phyloP scores from a whole-genome alignment of 129 eudicot genomes.

The Mikania micrantha region DNA sequence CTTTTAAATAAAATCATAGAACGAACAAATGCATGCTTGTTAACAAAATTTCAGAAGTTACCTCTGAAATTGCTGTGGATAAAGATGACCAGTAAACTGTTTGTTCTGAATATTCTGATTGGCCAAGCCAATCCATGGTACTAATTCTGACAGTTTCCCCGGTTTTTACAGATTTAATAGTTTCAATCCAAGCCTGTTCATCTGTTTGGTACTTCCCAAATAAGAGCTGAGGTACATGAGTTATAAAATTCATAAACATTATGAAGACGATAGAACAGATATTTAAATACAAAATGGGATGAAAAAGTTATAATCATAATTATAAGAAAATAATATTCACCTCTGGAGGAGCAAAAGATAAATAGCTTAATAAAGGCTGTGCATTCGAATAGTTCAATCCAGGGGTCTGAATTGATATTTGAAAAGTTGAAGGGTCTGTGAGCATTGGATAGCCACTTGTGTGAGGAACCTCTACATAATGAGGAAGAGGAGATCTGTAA shows the following conservation, averaged over 20 bases:
- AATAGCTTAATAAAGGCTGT: slow-evolving; percentile 45
- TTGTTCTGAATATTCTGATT: slow-evolving; percentile 46
- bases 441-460: slow-evolving; percentile 64
- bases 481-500: slow-evolving; percentile 76
- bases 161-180: slow-evolving; percentile 55
- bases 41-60: slow-evolving; percentile 1
- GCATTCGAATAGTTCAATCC: slow-evolving; percentile 45
- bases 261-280: background rate
- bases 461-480: slow-evolving; percentile 54
- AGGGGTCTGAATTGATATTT: slow-evolving; percentile 51
- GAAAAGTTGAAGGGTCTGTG: slow-evolving; percentile 46
- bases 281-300: slow-evolving; percentile 1
- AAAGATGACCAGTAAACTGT: slow-evolving; percentile 73
- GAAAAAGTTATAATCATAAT: too few relatives aligned
- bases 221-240: slow-evolving; percentile 41
- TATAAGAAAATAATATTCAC: slow-evolving; percentile 22
- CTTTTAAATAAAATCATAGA: background rate
- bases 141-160: slow-evolving; percentile 61
- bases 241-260: background rate
- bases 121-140: slow-evolving; percentile 98
- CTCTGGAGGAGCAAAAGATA: slow-evolving; percentile 95
- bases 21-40: background rate
- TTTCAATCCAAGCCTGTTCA: slow-evolving; percentile 91
- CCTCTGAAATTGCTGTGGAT: slow-evolving; percentile 77
- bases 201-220: slow-evolving; percentile 66